Base-by-base conservation (phyloP, 163 green algal genomes). In the Smithsoniella earleae region DNA sequence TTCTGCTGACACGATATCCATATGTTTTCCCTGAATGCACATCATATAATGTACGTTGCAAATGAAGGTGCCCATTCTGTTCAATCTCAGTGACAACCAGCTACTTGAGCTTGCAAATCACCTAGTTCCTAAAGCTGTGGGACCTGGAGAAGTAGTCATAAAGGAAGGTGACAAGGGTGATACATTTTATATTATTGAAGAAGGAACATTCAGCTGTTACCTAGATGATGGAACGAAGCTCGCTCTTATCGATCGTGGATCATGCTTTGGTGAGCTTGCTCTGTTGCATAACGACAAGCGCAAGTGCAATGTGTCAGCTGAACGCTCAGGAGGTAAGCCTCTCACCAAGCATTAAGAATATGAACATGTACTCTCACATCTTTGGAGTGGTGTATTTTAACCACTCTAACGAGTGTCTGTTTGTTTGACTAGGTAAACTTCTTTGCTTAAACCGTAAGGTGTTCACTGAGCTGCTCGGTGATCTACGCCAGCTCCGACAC, bases 231-330 rank as follows among this genome's bases (percentile, higher is more conserved):
- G 58, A 30, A 69, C 58, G 6, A 69, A 69, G 58, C 58, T 69
- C 25, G 58, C 58, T 16, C 58, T 69, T n/a, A 69, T 69, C 58
- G 58, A 69, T n/a, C 25, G 37, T 66, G 91, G 90, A 2, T 85
- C 85, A 52, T 96, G 89, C 80, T 96, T 96, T 84, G 91, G 91
- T 3, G 91, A 96, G 81, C 82, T 91, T 73, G 91, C 90, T 5
- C 80, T 96, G 79, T 81, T 96, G 46, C 80, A 81, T 28, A 73
- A 83, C 44, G 83, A 90, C 45, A 45, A 75, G 8, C 78, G 90
- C 1, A 85, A 89, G 1, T 88, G 89, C 45, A 92, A 80, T 34
- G 58, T 69, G 18, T 30, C 58, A n/a, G 58, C 58, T 13, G 58
- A 69, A 1, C 18, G 3, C 49, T 10, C 6, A 25, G 49, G 49